phyloP scores from a whole-genome alignment of 2,329 filamentous ascomycete genomes.

The Ophiostoma piceae region DNA sequence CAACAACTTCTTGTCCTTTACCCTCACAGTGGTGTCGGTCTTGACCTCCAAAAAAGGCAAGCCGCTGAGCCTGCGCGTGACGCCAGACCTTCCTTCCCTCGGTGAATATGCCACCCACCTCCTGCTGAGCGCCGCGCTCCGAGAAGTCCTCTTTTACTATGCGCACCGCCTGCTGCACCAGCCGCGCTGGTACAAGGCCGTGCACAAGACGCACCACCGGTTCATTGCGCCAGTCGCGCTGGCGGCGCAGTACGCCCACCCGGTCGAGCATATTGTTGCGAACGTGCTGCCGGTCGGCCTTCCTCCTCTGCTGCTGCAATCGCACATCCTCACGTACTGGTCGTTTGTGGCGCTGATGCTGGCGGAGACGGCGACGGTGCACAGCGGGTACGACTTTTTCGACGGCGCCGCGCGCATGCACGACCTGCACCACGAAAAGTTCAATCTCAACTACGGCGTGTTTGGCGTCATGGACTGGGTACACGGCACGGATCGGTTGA shows the following conservation, averaged over 20 bases:
- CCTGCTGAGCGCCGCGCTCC: constrained; percentile 37
- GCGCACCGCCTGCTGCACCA: constrained; percentile 45
- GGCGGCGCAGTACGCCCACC: constrained; percentile 53
- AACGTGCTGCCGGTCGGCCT: not conserved
- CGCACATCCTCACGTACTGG: constrained; percentile 51
- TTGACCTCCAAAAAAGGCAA: not conserved
- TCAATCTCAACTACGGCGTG: constrained; percentile 49
- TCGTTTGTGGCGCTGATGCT: constrained; percentile 45
- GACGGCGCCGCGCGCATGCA: constrained; percentile 45
- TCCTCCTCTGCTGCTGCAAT: constrained; percentile 34
- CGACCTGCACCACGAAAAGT: constrained; percentile 54
- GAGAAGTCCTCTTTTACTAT: constrained; percentile 53
- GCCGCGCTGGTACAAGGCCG: constrained; percentile 43
- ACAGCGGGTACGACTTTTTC: constrained; percentile 55
- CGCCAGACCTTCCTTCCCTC: not conserved
- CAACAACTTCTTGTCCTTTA: not conserved
- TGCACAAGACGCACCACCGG: constrained; percentile 54
- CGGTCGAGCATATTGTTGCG: constrained; percentile 49
- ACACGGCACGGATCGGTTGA: constrained; percentile 41
- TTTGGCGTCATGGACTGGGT: constrained; percentile 50
- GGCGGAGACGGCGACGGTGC: constrained; percentile 47
- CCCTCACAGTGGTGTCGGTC: not conserved
- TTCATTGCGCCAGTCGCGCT: constrained; percentile 53
- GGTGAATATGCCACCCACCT: not conserved
- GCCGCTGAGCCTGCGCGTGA: not conserved